A percentile compares a stretch with the other conserved stretches of the same genome.
Conservation (phyloP, 1,139 yeast species). For the Geotrichum fermentans region DNA sequence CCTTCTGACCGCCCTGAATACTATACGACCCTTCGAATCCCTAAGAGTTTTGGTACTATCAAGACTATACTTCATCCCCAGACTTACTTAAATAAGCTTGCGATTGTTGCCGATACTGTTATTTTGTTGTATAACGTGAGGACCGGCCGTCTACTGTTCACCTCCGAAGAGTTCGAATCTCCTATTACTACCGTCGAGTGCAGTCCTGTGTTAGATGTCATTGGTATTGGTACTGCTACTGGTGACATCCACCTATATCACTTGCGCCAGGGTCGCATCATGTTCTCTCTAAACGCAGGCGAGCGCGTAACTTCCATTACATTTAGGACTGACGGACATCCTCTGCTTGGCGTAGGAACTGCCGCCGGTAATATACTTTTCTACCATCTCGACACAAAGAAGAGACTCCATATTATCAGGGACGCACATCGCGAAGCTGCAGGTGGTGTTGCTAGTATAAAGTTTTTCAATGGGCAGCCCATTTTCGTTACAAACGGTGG, state of each 20-base stretch:
- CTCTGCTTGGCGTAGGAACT: constrained; percentile 78
- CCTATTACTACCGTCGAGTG: constrained; percentile 56
- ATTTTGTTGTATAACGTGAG: constrained; percentile 64
- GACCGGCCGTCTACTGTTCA: constrained; percentile 67
- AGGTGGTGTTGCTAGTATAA: constrained; percentile 77
- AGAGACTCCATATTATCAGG: constrained; percentile 71
- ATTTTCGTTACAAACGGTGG: constrained; percentile 88
- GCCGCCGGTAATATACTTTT: constrained; percentile 78
- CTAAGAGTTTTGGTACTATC: constrained; percentile 60
- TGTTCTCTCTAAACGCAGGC: constrained; percentile 55
- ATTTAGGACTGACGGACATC: constrained; percentile 86
- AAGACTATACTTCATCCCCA: constrained; percentile 77
- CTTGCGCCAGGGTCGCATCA: constrained; percentile 56
- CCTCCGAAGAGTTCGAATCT: constrained; percentile 47
- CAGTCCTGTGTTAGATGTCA: constrained; percentile 81
- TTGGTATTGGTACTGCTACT: constrained; percentile 69
- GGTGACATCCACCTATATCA: constrained; percentile 69
- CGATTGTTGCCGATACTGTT: constrained; percentile 59
- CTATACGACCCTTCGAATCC: constrained; percentile 59
- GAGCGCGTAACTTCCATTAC: constrained; percentile 65
- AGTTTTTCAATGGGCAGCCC: constrained; percentile 88
- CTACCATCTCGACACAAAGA: constrained; percentile 68
- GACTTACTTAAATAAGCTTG: constrained; percentile 84
- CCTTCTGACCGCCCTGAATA: constrained; percentile 31
- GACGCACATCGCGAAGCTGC: constrained; percentile 63